Evolutionary conservation across 352 stramenopile genomes (phyloP).

Genomic region (Pythium aphanidermatum): DNA sequence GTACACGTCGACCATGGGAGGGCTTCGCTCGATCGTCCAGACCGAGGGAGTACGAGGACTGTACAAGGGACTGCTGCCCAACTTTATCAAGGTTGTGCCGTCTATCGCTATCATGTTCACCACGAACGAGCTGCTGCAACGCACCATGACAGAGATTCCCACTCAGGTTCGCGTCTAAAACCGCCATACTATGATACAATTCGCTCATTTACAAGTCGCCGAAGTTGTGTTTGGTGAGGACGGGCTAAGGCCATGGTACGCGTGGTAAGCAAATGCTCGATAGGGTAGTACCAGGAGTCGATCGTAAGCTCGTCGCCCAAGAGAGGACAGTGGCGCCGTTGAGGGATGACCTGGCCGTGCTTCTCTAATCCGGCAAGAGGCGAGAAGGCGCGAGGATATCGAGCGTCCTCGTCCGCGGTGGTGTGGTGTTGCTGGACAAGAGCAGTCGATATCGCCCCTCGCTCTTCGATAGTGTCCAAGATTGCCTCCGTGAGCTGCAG

Average conservation of each 20-base stretch:
- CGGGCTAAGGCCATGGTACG: background rate
- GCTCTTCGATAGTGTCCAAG: background rate
- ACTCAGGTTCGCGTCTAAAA: background rate
- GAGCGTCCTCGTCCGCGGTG: background rate
- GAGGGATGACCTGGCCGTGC: conserved; percentile 6
- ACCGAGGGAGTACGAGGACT: conserved; percentile 51
- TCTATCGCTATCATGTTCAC: conserved; percentile 82
- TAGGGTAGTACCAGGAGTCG: conserved; percentile 10
- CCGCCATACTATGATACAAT: too few relatives aligned
- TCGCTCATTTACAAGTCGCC: too few relatives aligned
- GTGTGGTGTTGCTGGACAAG: background rate
- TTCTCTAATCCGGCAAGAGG: conserved; percentile 7
- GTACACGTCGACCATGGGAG: conserved; percentile 50
- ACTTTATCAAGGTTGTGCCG: conserved; percentile 75
- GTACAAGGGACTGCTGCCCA: conserved; percentile 62
- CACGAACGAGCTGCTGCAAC: conserved; percentile 69
- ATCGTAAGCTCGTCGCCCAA: background rate
- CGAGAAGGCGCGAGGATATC: conserved; percentile 5
- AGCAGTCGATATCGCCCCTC: background rate
- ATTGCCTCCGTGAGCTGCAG: conserved; percentile 10
- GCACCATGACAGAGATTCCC: conserved; percentile 5
- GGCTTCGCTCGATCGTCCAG: conserved; percentile 37
- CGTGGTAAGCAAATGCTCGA: conserved; percentile 5
- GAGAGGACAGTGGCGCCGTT: background rate
- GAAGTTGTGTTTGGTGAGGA: too few relatives aligned